Evolutionary conservation across 2,329 filamentous ascomycete genomes (phyloP).

Genomic region (Fusarium fracticaudum): DNA sequence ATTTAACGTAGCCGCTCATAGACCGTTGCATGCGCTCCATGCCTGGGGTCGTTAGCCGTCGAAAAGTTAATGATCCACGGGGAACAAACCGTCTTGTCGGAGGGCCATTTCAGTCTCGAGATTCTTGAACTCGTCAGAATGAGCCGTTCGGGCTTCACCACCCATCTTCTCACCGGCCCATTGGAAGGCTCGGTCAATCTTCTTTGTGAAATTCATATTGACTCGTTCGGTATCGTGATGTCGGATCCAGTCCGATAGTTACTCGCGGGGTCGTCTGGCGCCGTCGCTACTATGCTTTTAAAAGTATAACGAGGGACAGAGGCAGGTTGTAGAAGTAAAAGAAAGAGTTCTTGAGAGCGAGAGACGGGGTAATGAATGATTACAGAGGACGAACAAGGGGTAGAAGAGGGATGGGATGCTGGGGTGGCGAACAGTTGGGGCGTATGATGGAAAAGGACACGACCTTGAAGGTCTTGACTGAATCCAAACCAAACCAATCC

Average conservation of each 20-base stretch:
- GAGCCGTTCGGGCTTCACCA: conserved; percentile 83
- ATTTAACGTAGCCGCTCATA: conserved; percentile 88
- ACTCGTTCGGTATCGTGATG: conserved; percentile 12
- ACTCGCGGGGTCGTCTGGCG: conserved; percentile 22
- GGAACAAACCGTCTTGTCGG: conserved; percentile 79
- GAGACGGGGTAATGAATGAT: conserved; percentile 42
- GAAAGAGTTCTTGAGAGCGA: conserved; percentile 25
- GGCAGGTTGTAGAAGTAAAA: not conserved
- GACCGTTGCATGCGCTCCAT: conserved; percentile 91
- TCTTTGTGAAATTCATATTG: conserved; percentile 74
- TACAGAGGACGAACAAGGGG: conserved; percentile 31
- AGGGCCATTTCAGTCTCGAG: conserved; percentile 91
- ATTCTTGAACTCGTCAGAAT: conserved; percentile 90
- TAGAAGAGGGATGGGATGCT: conserved; percentile 34
- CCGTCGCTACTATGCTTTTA: conserved; percentile 11
- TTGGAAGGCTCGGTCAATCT: conserved; percentile 95
- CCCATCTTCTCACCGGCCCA: conserved; percentile 99
- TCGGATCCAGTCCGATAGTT: conserved; percentile 41
- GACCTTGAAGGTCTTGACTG: conserved; percentile 6
- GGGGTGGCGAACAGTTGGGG: conserved; percentile 41
- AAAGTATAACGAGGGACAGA: conserved; percentile 20
- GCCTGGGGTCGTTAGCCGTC: conserved; percentile 61
- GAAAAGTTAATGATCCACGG: not conserved
- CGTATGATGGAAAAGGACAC: conserved; percentile 28
- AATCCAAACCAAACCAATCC: conserved; percentile 1